These are phyloP conservation scores for Phytophthora citricola DNA, from an alignment of 352 stramenopile genomes.

Conservation along the genomic window DNA sequence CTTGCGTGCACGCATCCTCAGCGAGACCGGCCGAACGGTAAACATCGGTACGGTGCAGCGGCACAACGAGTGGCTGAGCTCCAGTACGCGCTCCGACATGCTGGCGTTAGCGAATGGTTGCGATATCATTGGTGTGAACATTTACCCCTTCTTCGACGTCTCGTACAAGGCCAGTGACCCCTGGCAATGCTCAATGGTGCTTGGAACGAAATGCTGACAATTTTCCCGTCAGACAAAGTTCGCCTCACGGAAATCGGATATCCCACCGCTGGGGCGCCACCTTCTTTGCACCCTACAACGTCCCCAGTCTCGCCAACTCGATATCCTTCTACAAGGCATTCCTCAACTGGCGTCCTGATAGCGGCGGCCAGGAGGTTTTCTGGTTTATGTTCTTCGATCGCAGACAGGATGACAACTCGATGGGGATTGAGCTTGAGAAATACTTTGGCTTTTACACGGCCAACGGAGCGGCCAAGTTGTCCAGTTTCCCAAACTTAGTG, in stretches of 20 bases:
- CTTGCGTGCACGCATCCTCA: slow-evolving; percentile 39
- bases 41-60: slow-evolving; percentile 80
- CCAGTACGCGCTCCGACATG: slow-evolving; percentile 42
- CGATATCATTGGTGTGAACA: slow-evolving; percentile 85
- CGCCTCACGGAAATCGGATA: slow-evolving; percentile 74
- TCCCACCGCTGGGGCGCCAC: slow-evolving; percentile 50
- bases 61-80: slow-evolving; percentile 63
- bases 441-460: slow-evolving; percentile 83
- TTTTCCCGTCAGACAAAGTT: slow-evolving; percentile 62
- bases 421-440: slow-evolving; percentile 59
- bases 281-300: slow-evolving; percentile 43
- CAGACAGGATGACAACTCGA: slow-evolving; percentile 51
- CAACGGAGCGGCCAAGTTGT: slow-evolving; percentile 41
- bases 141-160: slow-evolving; percentile 79
- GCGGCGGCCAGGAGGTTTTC: slow-evolving; percentile 60
- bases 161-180: slow-evolving; percentile 54
- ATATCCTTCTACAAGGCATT: slow-evolving; percentile 69
- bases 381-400: slow-evolving; percentile 89
- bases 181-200: slow-evolving; percentile 58
- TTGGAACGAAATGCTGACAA: slow-evolving; percentile 61
- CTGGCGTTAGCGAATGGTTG: slow-evolving; percentile 48
- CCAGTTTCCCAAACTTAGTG: slow-evolving; percentile 46
- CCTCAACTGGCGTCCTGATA: slow-evolving; percentile 60
- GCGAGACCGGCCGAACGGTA: slow-evolving; percentile 42
- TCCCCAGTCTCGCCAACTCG: slow-evolving; percentile 59